phyloP scores from a whole-genome alignment of 768 basidiomycete species.

The Leccinum longicurvipes region DNA sequence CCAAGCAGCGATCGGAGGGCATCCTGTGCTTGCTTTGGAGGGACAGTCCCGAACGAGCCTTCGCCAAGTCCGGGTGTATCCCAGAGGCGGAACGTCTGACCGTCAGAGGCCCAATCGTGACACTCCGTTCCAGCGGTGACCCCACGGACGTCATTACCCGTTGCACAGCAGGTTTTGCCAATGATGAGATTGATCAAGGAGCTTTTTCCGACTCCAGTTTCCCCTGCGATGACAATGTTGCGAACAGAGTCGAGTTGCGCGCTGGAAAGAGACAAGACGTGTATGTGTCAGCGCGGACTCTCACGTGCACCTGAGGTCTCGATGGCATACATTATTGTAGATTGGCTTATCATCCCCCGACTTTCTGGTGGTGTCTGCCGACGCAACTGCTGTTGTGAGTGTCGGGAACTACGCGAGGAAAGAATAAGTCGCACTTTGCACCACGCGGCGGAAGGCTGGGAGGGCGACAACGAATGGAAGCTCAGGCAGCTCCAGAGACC shows the following conservation, averaged over 20 bases:
- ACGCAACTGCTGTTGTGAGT: not conserved
- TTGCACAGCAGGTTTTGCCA: conserved; percentile 5
- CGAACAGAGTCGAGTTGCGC: conserved; percentile 15
- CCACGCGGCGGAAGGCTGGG: not conserved
- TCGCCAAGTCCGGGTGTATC: conserved; percentile 22
- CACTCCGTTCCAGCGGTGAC: conserved; percentile 14
- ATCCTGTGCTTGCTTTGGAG: conserved; percentile 10
- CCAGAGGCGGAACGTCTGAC: conserved; percentile 26
- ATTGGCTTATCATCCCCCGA: conserved; percentile 7
- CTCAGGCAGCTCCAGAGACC: conserved; percentile 11
- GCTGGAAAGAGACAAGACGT: not conserved
- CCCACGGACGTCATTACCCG: not conserved
- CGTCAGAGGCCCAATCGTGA: conserved; percentile 17
- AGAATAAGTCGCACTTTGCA: conserved; percentile 1
- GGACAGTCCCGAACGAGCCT: conserved; percentile 5
- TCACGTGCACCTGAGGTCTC: not conserved
- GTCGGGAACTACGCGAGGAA: not conserved
- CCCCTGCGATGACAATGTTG: conserved; percentile 29
- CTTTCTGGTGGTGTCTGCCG: not conserved
- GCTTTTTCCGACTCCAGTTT: conserved; percentile 31
- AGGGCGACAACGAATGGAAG: conserved; percentile 6
- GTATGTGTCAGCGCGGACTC: conserved; percentile 5
- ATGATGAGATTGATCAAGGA: conserved; percentile 30
- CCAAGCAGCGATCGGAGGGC: conserved; percentile 19
- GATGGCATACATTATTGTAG: not conserved